A percentile compares a stretch with the other conserved stretches of the same genome.
Conservation (phyloP, 495 filamentous ascomycete genomes). For the Penicillium bovifimosum region DNA sequence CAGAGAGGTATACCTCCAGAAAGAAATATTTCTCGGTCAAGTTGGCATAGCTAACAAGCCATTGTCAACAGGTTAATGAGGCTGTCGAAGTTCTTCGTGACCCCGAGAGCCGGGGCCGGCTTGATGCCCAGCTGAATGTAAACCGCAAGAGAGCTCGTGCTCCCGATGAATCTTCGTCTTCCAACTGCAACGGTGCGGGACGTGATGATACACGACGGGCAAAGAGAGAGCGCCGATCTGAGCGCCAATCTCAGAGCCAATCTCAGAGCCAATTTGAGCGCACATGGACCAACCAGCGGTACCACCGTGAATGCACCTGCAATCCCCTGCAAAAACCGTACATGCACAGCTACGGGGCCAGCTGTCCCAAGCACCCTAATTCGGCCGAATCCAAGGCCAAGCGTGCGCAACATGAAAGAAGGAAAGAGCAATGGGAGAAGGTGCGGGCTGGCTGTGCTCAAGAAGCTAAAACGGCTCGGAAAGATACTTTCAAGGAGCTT, state of each 20-base stretch:
- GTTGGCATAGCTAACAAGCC: background rate
- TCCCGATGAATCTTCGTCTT: background rate
- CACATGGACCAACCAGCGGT: no score
- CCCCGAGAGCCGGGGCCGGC: conserved; percentile 17
- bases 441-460: conserved; percentile 6
- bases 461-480: conserved; percentile 11
- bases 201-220: background rate
- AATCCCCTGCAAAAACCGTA: no score
- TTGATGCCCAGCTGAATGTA: conserved; percentile 15
- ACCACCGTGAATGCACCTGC: no score
- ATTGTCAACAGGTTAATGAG: conserved; percentile 28
- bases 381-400: conserved; percentile 23
- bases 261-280: no score
- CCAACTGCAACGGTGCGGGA: no score
- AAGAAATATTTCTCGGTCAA: background rate
- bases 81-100: conserved; percentile 39
- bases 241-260: no score
- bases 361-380: conserved; percentile 29
- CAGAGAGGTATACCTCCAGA: conserved; percentile 19
- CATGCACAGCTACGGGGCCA: conserved; percentile 28
- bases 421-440: conserved; percentile 12
- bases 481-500: background rate
- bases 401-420: conserved; percentile 9
- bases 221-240: background rate
- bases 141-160: background rate